These are phyloP conservation scores for Grifola frondosa DNA, from an alignment of 1,284 basidiomycete species.

Conservation along the genomic window DNA sequence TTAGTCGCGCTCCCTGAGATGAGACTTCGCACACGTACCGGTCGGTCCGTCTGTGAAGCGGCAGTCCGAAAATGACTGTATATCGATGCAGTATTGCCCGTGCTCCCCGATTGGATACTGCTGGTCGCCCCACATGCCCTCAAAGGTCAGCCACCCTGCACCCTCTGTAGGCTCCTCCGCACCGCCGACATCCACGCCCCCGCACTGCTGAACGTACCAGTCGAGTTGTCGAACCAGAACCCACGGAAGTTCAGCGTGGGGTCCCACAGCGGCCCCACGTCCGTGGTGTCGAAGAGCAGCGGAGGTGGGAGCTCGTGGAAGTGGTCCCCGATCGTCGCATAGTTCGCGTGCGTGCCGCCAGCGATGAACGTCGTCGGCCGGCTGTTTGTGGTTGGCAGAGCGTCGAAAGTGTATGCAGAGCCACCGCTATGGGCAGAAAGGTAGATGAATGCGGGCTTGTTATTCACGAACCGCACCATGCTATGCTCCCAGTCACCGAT, in stretches of 20 bases:
- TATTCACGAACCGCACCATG: slow-evolving; percentile 33
- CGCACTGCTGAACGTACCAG: slow-evolving; percentile 18
- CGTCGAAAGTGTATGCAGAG: slow-evolving; percentile 23
- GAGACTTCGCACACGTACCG: too few species aligned
- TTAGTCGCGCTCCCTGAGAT: too few species aligned
- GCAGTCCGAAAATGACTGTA: slow-evolving; percentile 17
- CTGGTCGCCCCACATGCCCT: slow-evolving; percentile 26
- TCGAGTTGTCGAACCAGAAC: slow-evolving; percentile 21
- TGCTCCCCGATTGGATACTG: slow-evolving; percentile 15
- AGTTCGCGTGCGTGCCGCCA: slow-evolving; percentile 26
- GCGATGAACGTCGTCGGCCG: slow-evolving; percentile 25
- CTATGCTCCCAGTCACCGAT: slow-evolving; percentile 35
- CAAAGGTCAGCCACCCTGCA: slow-evolving; percentile 23
- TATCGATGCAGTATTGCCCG: slow-evolving; percentile 21
- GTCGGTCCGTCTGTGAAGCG: slow-evolving; percentile 21
- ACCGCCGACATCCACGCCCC: slow-evolving; percentile 18
- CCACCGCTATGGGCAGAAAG: slow-evolving; percentile 32
- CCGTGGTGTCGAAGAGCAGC: slow-evolving; percentile 5
- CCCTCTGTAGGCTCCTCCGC: slow-evolving; percentile 15
- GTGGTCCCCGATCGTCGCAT: slow-evolving; percentile 21
- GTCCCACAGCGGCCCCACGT: slow-evolving; percentile 23
- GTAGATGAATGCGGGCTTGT: slow-evolving; percentile 27
- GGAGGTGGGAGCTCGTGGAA: slow-evolving; percentile 19
- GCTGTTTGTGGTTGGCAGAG: slow-evolving; percentile 10
- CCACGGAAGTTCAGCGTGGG: slow-evolving; percentile 27